Evolutionary conservation across 495 filamentous ascomycete genomes (phyloP).

Genomic region (Penicillium malachiteum): DNA sequence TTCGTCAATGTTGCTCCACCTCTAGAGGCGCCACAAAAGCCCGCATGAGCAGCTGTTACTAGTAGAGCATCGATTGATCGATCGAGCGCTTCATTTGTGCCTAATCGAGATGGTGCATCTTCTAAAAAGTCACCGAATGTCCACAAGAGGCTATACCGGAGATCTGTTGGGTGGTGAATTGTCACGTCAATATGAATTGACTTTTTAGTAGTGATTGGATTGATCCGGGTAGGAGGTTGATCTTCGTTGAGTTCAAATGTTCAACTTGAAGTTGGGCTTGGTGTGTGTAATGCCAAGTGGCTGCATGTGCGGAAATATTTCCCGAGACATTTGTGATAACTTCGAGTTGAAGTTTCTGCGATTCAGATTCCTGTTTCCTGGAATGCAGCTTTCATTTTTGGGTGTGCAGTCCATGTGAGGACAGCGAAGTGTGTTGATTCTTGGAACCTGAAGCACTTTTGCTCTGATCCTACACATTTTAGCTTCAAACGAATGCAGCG

Average conservation of each 20-base stretch:
- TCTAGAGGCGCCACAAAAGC: conserved; percentile 28
- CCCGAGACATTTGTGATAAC: not conserved
- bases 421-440: conserved; percentile 30
- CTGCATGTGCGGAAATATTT: no score
- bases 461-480: conserved; percentile 45
- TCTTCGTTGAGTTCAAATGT: no score
- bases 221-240: not conserved
- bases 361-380: no score
- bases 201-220: no score
- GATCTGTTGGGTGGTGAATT: conserved; percentile 33
- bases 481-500: conserved; percentile 47
- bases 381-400: no score
- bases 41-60: conserved; percentile 32
- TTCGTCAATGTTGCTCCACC: no score
- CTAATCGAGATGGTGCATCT: conserved; percentile 39
- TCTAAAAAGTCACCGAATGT: conserved; percentile 39
- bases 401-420: no score
- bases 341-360: no score
- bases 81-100: conserved; percentile 44
- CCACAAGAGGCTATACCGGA: conserved; percentile 45
- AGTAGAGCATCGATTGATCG: conserved; percentile 35
- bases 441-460: conserved; percentile 49
- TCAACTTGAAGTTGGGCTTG: no score
- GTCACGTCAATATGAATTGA: no score
- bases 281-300: not conserved